Conservation (phyloP, 1,139 yeast species). For the Yamadazyma dendronema region DNA sequence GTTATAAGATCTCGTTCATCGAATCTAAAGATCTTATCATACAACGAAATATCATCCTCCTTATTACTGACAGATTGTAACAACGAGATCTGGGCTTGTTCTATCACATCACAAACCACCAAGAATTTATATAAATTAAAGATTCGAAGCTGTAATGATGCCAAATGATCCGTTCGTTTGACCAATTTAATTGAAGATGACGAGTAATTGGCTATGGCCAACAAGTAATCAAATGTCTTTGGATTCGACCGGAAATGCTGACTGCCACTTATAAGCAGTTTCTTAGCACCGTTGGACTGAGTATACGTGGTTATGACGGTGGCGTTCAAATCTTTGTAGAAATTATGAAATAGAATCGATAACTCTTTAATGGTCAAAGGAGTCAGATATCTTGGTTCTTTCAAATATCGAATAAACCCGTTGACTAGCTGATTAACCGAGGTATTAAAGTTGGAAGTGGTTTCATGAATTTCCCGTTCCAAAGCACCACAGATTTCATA, state of each 20-base stretch:
- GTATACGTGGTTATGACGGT: constrained; percentile 33
- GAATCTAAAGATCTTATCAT: constrained; percentile 40
- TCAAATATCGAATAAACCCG: constrained; percentile 36
- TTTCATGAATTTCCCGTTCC: constrained; percentile 4
- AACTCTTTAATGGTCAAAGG: constrained; percentile 40
- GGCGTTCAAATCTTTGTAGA: constrained; percentile 40
- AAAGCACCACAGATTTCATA: constrained; percentile 5
- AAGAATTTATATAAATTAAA: constrained; percentile 43
- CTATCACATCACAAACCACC: constrained; percentile 32
- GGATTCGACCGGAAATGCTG: constrained; percentile 30
- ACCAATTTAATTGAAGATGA: constrained; percentile 38
- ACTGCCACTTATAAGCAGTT: constrained; percentile 34
- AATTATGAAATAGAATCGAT: constrained; percentile 30
- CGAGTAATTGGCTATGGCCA: constrained; percentile 46
- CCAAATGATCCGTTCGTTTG: constrained; percentile 37
- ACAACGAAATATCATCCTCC: constrained; percentile 31
- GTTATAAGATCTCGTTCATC: constrained; percentile 38
- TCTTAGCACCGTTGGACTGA: constrained; percentile 40
- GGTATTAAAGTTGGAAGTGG: constrained; percentile 8
- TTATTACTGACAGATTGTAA: constrained; percentile 25
- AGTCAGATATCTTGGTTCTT: constrained; percentile 44
- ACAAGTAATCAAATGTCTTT: constrained; percentile 36
- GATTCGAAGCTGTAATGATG: constrained; percentile 37
- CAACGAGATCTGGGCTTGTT: constrained; percentile 31
- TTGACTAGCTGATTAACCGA: constrained; percentile 22